Base-by-base conservation (phyloP, 148 eudicot species). In the Nepenthes gracilis region DNA sequence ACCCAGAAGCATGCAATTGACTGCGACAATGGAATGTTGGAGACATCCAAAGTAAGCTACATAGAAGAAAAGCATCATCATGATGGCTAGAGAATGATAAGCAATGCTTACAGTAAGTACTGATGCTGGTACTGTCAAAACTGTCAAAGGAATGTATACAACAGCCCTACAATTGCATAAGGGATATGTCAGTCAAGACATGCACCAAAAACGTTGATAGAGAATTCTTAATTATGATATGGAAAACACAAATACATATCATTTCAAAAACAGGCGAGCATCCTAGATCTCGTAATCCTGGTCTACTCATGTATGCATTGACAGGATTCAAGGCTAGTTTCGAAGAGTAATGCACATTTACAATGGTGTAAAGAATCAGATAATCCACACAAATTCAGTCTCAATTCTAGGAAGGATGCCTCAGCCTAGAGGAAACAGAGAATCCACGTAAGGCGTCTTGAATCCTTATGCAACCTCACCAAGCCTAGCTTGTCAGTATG, bases 81-180 rank as follows among this genome's bases (percentile, higher is more conserved):
- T 9, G n/a, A 54, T 2, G 52, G 13, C 35, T 11, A 1, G 58
- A 47, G 34, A 32, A 55, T 33, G 56, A 4, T 9, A 52, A 2
- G n/a, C 32, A 12, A 60, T 58, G 64, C 80, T 64, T 84, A 93
- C 99, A 58, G 97, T 89, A 61, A 89, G 92, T 65, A 93, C 75
- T 74, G 99, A 89, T 47, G 95, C 99, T 13, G 99, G 99, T 73
- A 93, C 99, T 70, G 99, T 97, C 62, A 93, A 74, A 63, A 93
- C 77, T 12, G 99, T 93, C 36, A 93, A 72, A 68, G 99, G 99
- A 73, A 93, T 72, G 63, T 93, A 93, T 8, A 97, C 97, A 74
- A 89, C 67, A 76, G 97, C 99, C 85, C 99, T 93, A 49, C 53
- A 49, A 87, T 69, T 70, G 64, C 38, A 36, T n/a, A 62, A 51